Percentiles rank a stretch among this genome's conserved stretches.
These are phyloP conservation scores for Brassica balearica DNA, from an alignment of 441 rosid genomes.

Conservation along the genomic window DNA sequence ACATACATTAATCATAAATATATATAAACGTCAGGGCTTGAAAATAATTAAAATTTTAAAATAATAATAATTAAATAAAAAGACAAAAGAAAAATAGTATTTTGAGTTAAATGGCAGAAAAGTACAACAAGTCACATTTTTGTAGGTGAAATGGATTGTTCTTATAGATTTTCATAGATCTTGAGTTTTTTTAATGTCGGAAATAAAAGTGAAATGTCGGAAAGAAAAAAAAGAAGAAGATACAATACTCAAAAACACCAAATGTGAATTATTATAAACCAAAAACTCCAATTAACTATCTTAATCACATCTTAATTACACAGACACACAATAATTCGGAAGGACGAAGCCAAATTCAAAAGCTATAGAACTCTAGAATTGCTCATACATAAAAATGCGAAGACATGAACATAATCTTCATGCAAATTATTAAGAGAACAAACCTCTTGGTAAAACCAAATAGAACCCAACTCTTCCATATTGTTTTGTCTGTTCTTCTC, in stretches of 20 bases:
- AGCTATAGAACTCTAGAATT: too few relatives aligned
- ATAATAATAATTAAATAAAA: not conserved
- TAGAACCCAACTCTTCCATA: too few relatives aligned
- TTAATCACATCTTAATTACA: too few relatives aligned
- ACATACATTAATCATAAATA: not conserved
- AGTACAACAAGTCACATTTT: constrained; percentile 46
- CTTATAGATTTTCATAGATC: constrained; percentile 38
- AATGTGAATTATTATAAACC: not conserved
- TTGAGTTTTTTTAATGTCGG: constrained; percentile 34
- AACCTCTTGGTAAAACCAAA: too few relatives aligned
- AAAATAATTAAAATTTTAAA: constrained; percentile 7
- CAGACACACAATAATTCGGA: too few relatives aligned
- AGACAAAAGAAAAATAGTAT: constrained; percentile 25
- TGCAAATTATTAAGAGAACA: too few relatives aligned
- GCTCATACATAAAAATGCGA: too few relatives aligned
- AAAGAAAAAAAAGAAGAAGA: not conserved
- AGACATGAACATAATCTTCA: too few relatives aligned
- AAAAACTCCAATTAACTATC: too few relatives aligned
- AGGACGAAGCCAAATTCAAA: too few relatives aligned
- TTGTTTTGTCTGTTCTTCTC: too few relatives aligned
- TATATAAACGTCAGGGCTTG: constrained; percentile 18
- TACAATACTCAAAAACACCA: not conserved
- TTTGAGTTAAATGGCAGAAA: constrained; percentile 34
- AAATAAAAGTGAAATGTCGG: constrained; percentile 17
- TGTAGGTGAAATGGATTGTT: constrained; percentile 45